phyloP scores from a whole-genome alignment of 129 eudicot genomes.

The Flaveria brownii region DNA sequence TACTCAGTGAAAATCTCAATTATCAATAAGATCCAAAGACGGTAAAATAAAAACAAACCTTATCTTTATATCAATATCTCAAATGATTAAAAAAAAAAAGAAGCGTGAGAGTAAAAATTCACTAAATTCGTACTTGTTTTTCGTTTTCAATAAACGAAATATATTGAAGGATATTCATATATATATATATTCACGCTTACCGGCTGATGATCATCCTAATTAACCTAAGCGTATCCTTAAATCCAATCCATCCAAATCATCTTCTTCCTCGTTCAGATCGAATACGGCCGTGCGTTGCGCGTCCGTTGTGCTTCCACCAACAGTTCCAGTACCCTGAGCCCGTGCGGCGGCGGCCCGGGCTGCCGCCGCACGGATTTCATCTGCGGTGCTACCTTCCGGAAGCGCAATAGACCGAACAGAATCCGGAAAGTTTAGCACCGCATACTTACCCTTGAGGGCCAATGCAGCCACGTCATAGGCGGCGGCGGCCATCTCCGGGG shows the following conservation, averaged over 20 bases:
- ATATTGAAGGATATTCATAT: neutral
- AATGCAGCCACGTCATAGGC: slow-evolving; percentile 69
- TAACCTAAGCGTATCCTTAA: neutral
- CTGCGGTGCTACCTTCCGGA: slow-evolving; percentile 51
- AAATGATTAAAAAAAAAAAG: too few relatives aligned
- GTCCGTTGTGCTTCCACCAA: neutral
- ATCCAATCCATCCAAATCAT: neutral
- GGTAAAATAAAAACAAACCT: too few relatives aligned
- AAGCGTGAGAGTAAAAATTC: neutral
- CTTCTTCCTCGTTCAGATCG: neutral
- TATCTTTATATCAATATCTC: too few relatives aligned
- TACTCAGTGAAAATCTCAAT: too few relatives aligned
- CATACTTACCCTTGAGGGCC: slow-evolving; percentile 63
- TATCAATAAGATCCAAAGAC: too few relatives aligned
- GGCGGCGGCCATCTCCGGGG: slow-evolving; percentile 58
- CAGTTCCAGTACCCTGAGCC: slow-evolving; percentile 11
- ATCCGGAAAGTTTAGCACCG: slow-evolving; percentile 55
- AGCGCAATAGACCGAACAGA: slow-evolving; percentile 18
- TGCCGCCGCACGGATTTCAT: slow-evolving; percentile 59
- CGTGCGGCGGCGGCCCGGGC: slow-evolving; percentile 35
- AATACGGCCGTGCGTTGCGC: neutral
- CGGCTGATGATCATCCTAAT: neutral
- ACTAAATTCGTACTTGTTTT: neutral
- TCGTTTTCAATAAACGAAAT: neutral
- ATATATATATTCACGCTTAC: neutral